These are phyloP conservation scores for Knoxia roxburghii DNA, from an alignment of 257 asterid species.

Conservation along the genomic window DNA sequence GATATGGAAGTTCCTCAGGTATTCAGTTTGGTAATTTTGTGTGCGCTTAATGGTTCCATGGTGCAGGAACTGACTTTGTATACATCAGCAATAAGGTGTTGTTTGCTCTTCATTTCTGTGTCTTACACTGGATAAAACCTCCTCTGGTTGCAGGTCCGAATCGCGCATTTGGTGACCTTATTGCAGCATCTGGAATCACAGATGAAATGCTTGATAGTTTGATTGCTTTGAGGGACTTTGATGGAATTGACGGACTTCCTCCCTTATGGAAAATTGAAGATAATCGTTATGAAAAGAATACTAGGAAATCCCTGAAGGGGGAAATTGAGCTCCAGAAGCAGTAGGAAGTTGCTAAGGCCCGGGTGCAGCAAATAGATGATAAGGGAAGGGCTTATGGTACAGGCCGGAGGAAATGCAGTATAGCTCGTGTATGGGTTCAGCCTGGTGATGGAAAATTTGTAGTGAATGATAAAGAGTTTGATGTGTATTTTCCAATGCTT, in stretches of 20 bases:
- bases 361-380: conserved; percentile 71
- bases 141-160: conserved; percentile 60
- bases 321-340: conserved; percentile 81
- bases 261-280: conserved; percentile 78
- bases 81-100: conserved; percentile 35
- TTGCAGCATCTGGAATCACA: conserved; percentile 85
- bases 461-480: conserved; percentile 86
- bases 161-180: conserved; percentile 93
- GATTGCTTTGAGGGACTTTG: conserved; percentile 74
- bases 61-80: conserved; percentile 18
- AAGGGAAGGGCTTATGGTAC: conserved; percentile 96
- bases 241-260: conserved; percentile 81
- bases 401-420: conserved; percentile 92
- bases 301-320: conserved; percentile 49
- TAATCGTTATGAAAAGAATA: conserved; percentile 58
- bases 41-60: background rate
- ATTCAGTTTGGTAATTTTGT: conserved; percentile 19
- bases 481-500: conserved; percentile 87
- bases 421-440: conserved; percentile 91
- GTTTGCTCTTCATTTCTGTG: background rate
- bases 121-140: conserved; percentile 1
- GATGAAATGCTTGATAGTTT: conserved; percentile 89
- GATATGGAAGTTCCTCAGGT: conserved; percentile 53
- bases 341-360: conserved; percentile 73
- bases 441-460: conserved; percentile 80